A percentile compares a stretch with the other conserved stretches of the same genome.
Conservation (phyloP, 2,329 filamentous ascomycete species). For the Myriosclerotinia duriaeana region DNA sequence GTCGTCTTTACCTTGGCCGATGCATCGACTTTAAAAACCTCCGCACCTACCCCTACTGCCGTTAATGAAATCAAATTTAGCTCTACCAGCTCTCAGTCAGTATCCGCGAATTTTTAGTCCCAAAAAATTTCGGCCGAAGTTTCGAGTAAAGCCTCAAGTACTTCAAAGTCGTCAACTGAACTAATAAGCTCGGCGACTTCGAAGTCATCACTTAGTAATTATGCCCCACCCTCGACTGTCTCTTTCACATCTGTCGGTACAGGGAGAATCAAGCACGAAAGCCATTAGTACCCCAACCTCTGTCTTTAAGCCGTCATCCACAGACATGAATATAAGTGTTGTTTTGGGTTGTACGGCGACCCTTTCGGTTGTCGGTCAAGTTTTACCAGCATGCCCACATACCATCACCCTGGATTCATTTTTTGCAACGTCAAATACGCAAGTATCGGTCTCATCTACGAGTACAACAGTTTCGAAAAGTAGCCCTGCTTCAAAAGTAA, state of each 20-base stretch:
- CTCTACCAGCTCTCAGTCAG: background rate
- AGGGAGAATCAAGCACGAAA: background rate
- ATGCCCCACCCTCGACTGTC: no score
- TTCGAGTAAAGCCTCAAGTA: background rate
- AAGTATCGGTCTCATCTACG: background rate
- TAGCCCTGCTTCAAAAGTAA: slow-evolving; percentile 5
- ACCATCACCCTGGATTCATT: slow-evolving; percentile 17
- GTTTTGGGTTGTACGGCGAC: slow-evolving; percentile 21
- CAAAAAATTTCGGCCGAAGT: background rate
- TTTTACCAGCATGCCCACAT: slow-evolving; percentile 14
- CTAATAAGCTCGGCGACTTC: no score
- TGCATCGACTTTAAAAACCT: slow-evolving; percentile 10
- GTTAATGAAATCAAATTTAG: background rate
- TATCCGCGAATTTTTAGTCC: background rate
- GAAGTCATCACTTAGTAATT: no score
- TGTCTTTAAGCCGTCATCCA: slow-evolving; percentile 1
- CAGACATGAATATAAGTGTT: slow-evolving; percentile 18
- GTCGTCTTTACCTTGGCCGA: background rate
- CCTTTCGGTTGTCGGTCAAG: slow-evolving; percentile 13
- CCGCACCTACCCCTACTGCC: background rate
- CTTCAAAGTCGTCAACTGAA: background rate
- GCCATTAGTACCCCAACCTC: background rate
- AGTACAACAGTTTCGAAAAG: slow-evolving; percentile 2
- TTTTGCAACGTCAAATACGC: slow-evolving; percentile 5
- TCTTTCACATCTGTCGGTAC: no score